Conservation (phyloP, 495 filamentous ascomycete species). For the Paragyromitra xinjiangensis region DNA sequence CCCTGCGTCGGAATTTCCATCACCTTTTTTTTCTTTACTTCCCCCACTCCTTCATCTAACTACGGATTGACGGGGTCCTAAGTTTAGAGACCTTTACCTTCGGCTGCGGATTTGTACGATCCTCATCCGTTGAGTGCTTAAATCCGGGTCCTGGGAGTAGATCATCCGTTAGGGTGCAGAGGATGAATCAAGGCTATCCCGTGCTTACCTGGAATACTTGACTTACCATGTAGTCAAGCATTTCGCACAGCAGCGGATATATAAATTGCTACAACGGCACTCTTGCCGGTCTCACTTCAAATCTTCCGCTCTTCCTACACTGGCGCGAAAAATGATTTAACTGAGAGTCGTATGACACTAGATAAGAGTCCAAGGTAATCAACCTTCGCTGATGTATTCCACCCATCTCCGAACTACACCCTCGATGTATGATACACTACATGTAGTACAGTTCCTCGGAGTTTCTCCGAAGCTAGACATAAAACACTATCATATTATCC, state of each 20-base stretch:
- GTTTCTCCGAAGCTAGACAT: neutral
- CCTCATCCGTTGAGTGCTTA: conserved; percentile 1
- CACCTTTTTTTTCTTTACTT: neutral
- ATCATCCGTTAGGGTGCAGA: conserved; percentile 4
- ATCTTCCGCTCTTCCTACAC: neutral
- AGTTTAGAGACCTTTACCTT: too few species aligned
- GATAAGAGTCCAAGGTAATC: neutral
- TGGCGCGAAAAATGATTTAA: neutral
- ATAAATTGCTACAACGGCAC: neutral
- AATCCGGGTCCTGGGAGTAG: conserved; percentile 1
- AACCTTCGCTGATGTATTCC: neutral
- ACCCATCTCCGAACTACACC: neutral
- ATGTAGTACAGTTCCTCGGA: neutral
- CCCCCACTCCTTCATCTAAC: neutral
- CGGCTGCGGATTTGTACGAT: neutral
- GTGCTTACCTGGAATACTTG: conserved; percentile 1
- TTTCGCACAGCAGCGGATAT: neutral
- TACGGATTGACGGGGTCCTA: too few species aligned
- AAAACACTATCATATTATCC: neutral
- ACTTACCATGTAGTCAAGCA: neutral
- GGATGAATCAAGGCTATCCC: neutral
- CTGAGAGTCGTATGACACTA: neutral
- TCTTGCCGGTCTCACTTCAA: neutral
- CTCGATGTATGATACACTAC: neutral
- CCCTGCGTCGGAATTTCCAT: neutral